A percentile compares a stretch with the other conserved stretches of the same genome.
These are phyloP conservation scores for Nidularia pulvinata DNA, from an alignment of 768 basidiomycete species.

Conservation along the genomic window DNA sequence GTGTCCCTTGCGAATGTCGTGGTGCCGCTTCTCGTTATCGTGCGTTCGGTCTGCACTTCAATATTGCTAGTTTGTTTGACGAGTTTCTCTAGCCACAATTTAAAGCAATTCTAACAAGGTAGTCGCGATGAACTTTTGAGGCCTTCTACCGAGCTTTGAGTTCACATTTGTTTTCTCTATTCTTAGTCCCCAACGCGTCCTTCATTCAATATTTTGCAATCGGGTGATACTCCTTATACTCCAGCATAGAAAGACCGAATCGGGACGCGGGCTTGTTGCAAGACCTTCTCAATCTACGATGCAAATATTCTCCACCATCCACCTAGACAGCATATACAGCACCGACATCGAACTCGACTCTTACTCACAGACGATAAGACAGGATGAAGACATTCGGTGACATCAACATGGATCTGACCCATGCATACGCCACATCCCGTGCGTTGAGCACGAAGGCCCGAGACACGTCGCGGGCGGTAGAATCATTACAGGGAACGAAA, in stretches of 20 bases:
- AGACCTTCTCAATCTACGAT: not conserved
- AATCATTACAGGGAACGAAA: too few relatives aligned
- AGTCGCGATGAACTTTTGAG: not conserved
- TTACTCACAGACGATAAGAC: not conserved
- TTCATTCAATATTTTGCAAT: slow-evolving; percentile 7
- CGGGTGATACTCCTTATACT: slow-evolving; percentile 5
- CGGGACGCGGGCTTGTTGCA: not conserved
- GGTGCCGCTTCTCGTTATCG: not conserved
- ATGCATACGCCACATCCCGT: too few relatives aligned
- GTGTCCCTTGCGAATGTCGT: not conserved
- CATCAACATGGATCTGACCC: not conserved
- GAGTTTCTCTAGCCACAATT: not conserved
- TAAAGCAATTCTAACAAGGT: not conserved
- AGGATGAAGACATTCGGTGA: not conserved
- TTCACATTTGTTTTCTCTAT: not conserved
- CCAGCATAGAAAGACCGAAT: not conserved
- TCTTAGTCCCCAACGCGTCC: not conserved
- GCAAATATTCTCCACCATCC: not conserved
- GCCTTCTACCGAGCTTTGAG: not conserved
- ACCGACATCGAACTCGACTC: not conserved
- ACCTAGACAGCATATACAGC: not conserved
- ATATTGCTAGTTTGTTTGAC: not conserved
- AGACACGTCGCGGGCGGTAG: too few relatives aligned
- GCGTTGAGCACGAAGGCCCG: too few relatives aligned
- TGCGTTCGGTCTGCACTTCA: not conserved